phyloP scores from a whole-genome alignment of 2,329 filamentous ascomycete genomes.

The Fonsecaea nubica region DNA sequence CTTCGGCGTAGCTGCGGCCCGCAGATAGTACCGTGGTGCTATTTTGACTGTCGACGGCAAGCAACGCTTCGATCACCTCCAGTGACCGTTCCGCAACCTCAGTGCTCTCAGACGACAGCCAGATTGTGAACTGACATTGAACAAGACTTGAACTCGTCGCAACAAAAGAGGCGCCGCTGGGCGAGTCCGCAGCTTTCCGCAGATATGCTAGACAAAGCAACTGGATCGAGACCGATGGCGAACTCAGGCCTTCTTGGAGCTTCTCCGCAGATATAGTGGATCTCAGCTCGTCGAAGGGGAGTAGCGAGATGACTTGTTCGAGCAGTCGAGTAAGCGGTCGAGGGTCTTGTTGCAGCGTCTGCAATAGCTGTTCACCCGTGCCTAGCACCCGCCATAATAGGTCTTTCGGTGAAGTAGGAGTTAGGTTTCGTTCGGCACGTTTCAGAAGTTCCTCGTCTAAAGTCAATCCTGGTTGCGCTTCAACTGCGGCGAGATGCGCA shows the following conservation, averaged over 20 bases:
- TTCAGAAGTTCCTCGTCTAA: conserved; percentile 39
- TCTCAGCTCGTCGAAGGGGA: conserved; percentile 58
- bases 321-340: conserved; percentile 61
- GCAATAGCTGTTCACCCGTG: conserved; percentile 34
- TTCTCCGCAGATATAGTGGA: conserved; percentile 57
- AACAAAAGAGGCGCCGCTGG: conserved; percentile 64
- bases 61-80: conserved; percentile 59
- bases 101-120: conserved; percentile 63
- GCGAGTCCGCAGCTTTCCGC: conserved; percentile 59
- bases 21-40: conserved; percentile 40
- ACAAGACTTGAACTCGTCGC: conserved; percentile 64
- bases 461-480: conserved; percentile 27
- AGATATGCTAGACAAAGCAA: conserved; percentile 62
- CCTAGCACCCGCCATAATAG: conserved; percentile 36
- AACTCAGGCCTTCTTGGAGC: conserved; percentile 61
- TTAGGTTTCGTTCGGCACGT: conserved; percentile 37
- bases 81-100: conserved; percentile 62
- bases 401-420: conserved; percentile 32
- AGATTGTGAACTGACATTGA: conserved; percentile 61
- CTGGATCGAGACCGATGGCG: conserved; percentile 61
- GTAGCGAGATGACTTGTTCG: conserved; percentile 56
- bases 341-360: conserved; percentile 62
- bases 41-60: conserved; percentile 57
- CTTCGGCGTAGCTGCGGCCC: conserved; percentile 40
- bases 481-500: conserved; percentile 34